Evolutionary conservation across 2,329 filamentous ascomycete genomes (phyloP).

Genomic region (Calonectria honghensis): DNA sequence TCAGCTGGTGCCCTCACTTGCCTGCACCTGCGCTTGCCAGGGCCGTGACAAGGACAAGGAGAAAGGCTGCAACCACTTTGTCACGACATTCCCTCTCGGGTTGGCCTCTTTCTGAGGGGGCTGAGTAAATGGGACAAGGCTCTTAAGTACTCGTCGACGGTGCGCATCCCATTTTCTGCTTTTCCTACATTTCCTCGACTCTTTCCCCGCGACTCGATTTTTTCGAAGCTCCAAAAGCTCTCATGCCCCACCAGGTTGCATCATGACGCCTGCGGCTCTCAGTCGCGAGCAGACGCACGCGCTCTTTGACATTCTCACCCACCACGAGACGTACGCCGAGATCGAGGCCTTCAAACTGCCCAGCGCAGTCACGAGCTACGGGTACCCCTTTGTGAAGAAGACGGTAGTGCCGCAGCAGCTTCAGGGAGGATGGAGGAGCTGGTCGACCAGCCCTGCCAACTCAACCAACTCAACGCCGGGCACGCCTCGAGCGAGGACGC

Average conservation of each 20-base stretch:
- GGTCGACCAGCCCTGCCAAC: conserved; percentile 50
- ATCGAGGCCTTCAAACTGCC: conserved; percentile 83
- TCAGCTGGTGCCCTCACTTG: conserved; percentile 24
- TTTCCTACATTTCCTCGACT: background rate
- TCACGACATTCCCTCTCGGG: conserved; percentile 19
- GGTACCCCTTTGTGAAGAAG: conserved; percentile 76
- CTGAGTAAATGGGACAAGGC: conserved; percentile 5
- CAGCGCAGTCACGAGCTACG: conserved; percentile 79
- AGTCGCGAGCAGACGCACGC: conserved; percentile 68
- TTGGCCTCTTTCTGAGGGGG: conserved; percentile 2
- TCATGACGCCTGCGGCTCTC: conserved; percentile 54
- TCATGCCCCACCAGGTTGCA: conserved; percentile 42
- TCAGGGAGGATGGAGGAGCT: conserved; percentile 46
- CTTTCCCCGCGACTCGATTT: background rate
- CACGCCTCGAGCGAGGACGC: conserved; percentile 56
- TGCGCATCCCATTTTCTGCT: background rate
- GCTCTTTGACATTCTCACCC: conserved; percentile 76
- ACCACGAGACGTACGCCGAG: conserved; percentile 78
- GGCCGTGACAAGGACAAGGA: conserved; percentile 19
- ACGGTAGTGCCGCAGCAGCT: conserved; percentile 43
- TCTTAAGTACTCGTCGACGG: background rate
- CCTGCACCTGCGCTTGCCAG: background rate
- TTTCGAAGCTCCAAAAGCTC: background rate
- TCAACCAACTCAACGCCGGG: conserved; percentile 50
- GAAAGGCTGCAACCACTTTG: conserved; percentile 23